Percentiles rank a stretch among this genome's conserved stretches.
phyloP scores from a whole-genome alignment of 805 yeast genomes.

The Wickerhamomyces bovis region DNA sequence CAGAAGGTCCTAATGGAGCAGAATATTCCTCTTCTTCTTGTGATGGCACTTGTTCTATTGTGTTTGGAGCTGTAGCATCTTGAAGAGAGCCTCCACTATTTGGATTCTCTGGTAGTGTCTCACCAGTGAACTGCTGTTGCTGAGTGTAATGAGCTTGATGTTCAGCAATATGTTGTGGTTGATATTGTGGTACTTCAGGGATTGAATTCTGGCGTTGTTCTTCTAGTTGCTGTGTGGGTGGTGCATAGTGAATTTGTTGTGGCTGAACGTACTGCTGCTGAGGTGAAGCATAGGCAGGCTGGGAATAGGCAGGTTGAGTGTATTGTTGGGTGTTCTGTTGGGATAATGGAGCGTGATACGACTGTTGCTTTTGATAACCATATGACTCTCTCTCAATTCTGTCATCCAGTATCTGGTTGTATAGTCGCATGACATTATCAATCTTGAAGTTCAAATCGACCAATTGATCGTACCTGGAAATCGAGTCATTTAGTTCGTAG shows the following conservation, averaged over 20 bases:
- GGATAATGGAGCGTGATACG: constrained; percentile 2
- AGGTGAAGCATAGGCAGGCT: background rate
- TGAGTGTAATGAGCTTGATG: constrained; percentile 5
- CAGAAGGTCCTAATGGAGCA: constrained; percentile 12
- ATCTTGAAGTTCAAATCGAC: constrained; percentile 74
- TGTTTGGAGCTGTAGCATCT: background rate
- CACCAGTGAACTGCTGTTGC: background rate
- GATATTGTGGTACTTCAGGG: constrained; percentile 1
- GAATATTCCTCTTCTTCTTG: constrained; percentile 17
- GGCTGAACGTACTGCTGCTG: constrained; percentile 7
- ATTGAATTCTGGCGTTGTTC: background rate
- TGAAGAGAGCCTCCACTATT: background rate
- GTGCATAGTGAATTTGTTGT: constrained; percentile 1
- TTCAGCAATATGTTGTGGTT: constrained; percentile 5
- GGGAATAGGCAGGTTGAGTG: background rate
- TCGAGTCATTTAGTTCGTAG: constrained; percentile 48
- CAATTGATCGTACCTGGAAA: constrained; percentile 55
- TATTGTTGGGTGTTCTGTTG: constrained; percentile 4
- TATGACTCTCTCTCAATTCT: constrained; percentile 34
- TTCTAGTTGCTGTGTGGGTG: background rate
- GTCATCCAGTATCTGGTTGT: constrained; percentile 66
- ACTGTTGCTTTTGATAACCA: constrained; percentile 19
- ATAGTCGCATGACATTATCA: constrained; percentile 67
- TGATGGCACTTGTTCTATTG: constrained; percentile 8
- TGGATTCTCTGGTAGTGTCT: background rate